Evolutionary conservation across 345 rosid species (phyloP).

Genomic region (Gynandropsis gynandra): DNA sequence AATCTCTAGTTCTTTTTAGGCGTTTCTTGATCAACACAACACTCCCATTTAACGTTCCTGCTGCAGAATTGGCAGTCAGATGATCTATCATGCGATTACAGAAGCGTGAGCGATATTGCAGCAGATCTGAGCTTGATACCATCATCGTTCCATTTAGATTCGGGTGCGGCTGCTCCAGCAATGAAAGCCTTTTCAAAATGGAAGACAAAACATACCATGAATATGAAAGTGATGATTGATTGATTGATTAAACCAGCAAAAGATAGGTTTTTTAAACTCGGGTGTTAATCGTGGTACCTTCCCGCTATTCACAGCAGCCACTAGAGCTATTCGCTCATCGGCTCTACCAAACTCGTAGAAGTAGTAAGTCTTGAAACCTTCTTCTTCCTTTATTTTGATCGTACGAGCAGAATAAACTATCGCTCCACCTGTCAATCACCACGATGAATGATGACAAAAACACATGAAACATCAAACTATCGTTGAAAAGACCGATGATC

Average conservation of each 20-base stretch:
- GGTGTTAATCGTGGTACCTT: constrained; percentile 36
- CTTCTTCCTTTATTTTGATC: constrained; percentile 87
- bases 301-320: constrained; percentile 66
- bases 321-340: constrained; percentile 64
- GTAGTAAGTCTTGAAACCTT: constrained; percentile 77
- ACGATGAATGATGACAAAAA: constrained; percentile 6
- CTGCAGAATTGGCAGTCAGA: neutral
- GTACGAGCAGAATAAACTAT: constrained; percentile 72
- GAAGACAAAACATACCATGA: constrained; percentile 4
- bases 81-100: constrained; percentile 21
- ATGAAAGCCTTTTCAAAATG: constrained; percentile 45
- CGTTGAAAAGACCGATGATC: neutral
- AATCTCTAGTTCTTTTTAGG: neutral
- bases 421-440: constrained; percentile 54
- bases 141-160: constrained; percentile 71
- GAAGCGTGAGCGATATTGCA: constrained; percentile 55
- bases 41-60: constrained; percentile 2
- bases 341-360: constrained; percentile 81
- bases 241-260: too few species aligned
- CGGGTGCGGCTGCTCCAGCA: constrained; percentile 87
- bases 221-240: neutral
- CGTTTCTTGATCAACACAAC: neutral
- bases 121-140: constrained; percentile 78
- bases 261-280: too few species aligned
- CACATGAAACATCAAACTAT: neutral